A percentile compares a stretch with the other conserved stretches of the same genome.
These are phyloP conservation scores for Huntiella decipiens DNA, from an alignment of 2,329 filamentous ascomycete genomes.

Conservation along the genomic window DNA sequence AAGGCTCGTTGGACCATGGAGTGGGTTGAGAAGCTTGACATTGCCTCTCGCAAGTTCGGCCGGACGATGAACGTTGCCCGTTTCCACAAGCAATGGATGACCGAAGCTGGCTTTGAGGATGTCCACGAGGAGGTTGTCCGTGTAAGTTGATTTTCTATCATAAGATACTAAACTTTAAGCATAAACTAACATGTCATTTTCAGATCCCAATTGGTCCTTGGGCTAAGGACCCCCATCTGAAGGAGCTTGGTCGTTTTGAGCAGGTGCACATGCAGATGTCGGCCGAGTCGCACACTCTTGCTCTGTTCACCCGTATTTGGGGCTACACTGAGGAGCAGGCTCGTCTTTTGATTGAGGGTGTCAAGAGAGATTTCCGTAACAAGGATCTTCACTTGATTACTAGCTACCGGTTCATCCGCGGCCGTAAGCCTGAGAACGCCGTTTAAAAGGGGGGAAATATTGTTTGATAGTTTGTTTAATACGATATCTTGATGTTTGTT, in stretches of 20 bases:
- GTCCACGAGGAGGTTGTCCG: slow-evolving; percentile 17
- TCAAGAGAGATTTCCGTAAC: slow-evolving; percentile 21
- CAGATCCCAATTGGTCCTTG: slow-evolving; percentile 23
- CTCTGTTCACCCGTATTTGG: slow-evolving; percentile 21
- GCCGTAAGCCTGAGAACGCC: slow-evolving; percentile 12
- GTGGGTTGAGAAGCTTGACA: slow-evolving; percentile 21
- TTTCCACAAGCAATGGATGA: slow-evolving; percentile 21
- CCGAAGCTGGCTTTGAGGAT: slow-evolving; percentile 21
- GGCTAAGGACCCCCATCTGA: slow-evolving; percentile 20
- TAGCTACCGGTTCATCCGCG: slow-evolving; percentile 19
- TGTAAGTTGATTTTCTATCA: slow-evolving; percentile 13
- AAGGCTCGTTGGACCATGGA: slow-evolving; percentile 22
- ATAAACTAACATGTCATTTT: neutral
- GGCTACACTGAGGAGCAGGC: slow-evolving; percentile 23
- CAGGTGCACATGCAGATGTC: slow-evolving; percentile 25
- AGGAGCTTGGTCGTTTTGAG: slow-evolving; percentile 21
- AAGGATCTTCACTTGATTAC: slow-evolving; percentile 19
- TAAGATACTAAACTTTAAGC: neutral
- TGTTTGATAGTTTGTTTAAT: too few relatives aligned
- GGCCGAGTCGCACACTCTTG: slow-evolving; percentile 23
- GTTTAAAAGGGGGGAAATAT: too few relatives aligned
- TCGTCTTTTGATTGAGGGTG: slow-evolving; percentile 23
- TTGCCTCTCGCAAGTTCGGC: slow-evolving; percentile 20
- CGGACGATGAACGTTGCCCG: slow-evolving; percentile 22
- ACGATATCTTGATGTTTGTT: too few relatives aligned